These are phyloP conservation scores for Russula dissimulans DNA, from an alignment of 768 basidiomycete species.

Conservation along the genomic window DNA sequence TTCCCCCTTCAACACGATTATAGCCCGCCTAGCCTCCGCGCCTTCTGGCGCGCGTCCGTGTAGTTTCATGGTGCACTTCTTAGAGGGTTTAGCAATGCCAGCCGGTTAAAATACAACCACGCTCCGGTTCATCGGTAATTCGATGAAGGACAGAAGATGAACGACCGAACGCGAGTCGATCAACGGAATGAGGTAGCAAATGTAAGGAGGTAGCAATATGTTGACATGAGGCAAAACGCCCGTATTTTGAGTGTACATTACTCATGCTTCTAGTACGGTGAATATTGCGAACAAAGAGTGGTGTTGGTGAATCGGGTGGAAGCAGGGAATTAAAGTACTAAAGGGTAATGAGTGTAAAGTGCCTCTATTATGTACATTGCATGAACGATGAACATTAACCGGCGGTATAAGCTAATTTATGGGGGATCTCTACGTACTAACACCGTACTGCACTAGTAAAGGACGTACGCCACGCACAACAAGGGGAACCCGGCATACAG, in stretches of 20 bases:
- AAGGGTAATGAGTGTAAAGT: too few species aligned
- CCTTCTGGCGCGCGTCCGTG: background rate
- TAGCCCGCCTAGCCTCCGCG: background rate
- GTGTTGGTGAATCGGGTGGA: too few species aligned
- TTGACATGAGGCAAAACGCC: too few species aligned
- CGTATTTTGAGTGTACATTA: background rate
- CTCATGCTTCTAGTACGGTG: background rate
- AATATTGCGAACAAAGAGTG: too few species aligned
- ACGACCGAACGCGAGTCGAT: background rate
- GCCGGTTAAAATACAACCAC: background rate
- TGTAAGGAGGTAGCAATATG: background rate
- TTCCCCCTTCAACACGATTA: background rate
- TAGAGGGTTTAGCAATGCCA: background rate
- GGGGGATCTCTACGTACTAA: background rate
- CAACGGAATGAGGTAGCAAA: background rate
- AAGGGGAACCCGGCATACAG: constrained; percentile 89
- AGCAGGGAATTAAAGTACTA: too few species aligned
- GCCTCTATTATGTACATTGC: background rate
- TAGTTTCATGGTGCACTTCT: background rate
- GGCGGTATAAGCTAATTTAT: background rate
- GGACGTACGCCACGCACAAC: constrained; percentile 70
- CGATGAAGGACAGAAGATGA: background rate
- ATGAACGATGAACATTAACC: background rate
- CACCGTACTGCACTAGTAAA: constrained; percentile 30
- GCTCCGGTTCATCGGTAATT: background rate